These are phyloP conservation scores for Salix arbutifolia DNA, from an alignment of 345 rosid species.

Conservation along the genomic window DNA sequence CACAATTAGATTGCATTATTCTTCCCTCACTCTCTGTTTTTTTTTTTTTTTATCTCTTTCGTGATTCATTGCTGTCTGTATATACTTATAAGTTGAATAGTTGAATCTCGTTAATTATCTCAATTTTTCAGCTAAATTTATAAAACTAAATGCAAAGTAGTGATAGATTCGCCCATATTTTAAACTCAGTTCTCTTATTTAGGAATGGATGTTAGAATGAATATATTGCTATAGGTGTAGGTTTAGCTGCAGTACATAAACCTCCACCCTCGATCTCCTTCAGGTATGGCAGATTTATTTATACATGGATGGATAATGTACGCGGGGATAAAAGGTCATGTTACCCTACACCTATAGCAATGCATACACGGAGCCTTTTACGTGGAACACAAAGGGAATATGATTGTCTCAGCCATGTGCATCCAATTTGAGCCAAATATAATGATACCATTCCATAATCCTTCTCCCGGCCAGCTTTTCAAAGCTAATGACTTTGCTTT, in stretches of 20 bases:
- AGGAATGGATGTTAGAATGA: too few species aligned
- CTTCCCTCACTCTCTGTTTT: background rate
- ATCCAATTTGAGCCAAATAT: slow-evolving; percentile 32
- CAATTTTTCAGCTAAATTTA: too few species aligned
- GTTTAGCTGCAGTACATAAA: background rate
- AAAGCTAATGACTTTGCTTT: slow-evolving; percentile 16
- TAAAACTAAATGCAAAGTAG: too few species aligned
- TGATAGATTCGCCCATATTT: too few species aligned
- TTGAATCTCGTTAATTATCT: too few species aligned
- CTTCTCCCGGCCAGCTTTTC: slow-evolving; percentile 24
- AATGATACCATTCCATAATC: slow-evolving; percentile 42
- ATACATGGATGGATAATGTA: background rate
- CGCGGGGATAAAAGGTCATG: slow-evolving; percentile 27
- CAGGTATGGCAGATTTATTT: background rate
- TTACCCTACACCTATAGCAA: slow-evolving; percentile 26
- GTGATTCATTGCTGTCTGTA: background rate
- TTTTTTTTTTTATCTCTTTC: background rate
- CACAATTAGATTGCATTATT: background rate
- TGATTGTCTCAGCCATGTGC: slow-evolving; percentile 55
- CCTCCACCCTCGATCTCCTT: background rate
- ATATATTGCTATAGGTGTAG: too few species aligned
- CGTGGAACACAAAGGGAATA: slow-evolving; percentile 34
- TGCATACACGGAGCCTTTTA: slow-evolving; percentile 19
- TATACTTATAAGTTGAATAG: background rate
- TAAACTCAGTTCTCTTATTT: too few species aligned